Evolutionary conservation across 805 yeast genomes (phyloP).

Genomic region (Kodamaea jinghongensis): DNA sequence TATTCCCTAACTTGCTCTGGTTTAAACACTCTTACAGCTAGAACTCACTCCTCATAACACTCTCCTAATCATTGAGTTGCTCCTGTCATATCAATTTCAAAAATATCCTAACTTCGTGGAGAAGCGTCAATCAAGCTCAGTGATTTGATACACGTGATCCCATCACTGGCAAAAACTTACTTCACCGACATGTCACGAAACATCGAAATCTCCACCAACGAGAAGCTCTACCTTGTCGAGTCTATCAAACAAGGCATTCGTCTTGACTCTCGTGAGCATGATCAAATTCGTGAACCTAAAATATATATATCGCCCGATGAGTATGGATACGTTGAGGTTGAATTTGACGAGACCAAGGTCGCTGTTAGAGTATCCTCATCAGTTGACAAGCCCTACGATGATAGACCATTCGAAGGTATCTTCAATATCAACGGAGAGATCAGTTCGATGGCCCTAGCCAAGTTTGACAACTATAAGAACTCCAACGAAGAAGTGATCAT

Average conservation of each 20-base stretch:
- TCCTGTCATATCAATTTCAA: too few species aligned
- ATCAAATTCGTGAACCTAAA: slow-evolving; percentile 63
- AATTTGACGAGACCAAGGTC: slow-evolving; percentile 69
- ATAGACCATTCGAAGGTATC: slow-evolving; percentile 90
- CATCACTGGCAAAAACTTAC: background rate
- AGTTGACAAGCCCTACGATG: slow-evolving; percentile 78
- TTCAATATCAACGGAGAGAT: slow-evolving; percentile 83
- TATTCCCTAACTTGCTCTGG: too few species aligned
- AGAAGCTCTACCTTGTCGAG: slow-evolving; percentile 57
- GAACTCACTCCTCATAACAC: too few species aligned
- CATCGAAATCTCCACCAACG: slow-evolving; percentile 61
- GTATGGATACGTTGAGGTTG: slow-evolving; percentile 78
- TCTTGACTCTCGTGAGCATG: slow-evolving; percentile 64
- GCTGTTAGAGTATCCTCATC: slow-evolving; percentile 73
- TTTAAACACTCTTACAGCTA: too few species aligned
- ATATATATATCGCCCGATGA: slow-evolving; percentile 62
- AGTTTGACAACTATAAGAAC: slow-evolving; percentile 70
- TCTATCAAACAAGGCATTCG: slow-evolving; percentile 63
- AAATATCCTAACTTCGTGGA: too few species aligned
- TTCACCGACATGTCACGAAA: slow-evolving; percentile 52
- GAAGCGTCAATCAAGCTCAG: too few species aligned
- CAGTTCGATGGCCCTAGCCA: slow-evolving; percentile 85
- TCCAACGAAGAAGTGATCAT: slow-evolving; percentile 81
- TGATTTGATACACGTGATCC: too few species aligned
- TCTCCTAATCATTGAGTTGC: too few species aligned